Evolutionary conservation across 192 early-diverging fungal species (phyloP), one percentile per base, ranked within the genome.

Genomic region (Diversispora epigaea): DNA sequence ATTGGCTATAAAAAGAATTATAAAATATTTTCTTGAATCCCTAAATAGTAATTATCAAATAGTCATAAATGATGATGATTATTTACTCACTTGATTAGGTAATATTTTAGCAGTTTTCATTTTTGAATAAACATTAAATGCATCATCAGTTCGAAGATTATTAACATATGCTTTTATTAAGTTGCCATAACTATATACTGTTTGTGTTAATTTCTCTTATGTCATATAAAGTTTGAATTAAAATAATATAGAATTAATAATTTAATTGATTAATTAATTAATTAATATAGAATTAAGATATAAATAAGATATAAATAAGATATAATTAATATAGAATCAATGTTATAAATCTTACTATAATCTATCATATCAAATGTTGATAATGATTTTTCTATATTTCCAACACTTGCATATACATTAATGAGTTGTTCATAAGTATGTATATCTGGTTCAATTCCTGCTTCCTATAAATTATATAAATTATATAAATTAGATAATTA

Each of bases 381-480:
- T 6, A 92, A 78, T 0, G 88, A 87, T 39, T 84, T 82, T 25
- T 89, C 77, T 2, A 91, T 72, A 65, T 95, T 83, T 15, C 87
- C 86, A 0, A 82, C 84, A 69, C 86, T 88, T 21, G 89, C 89
- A 77, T 95, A 92, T 3, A 93, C 90, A 71, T 95, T 86, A 74
- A 95, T 89, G 46, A 98, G 83, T 61, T 93, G 85, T 70, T 88
- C 91, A 79, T 89, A 92, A 0, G 91, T 90, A 12, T 85, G 77
- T 56, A 88, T 72, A 75, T 91, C 88, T 9, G 94, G 93, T 72
- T 84, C 66, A 10, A 94, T 43, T 5, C 89, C 87, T 17, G 85
- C 81, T 58, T 87, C 83, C 55, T 83, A 40, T 32, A 32, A 32
- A 32, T 32, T 32, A 32, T 32, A 32, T 32, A 32, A 32, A 32